phyloP scores from a whole-genome alignment of 306 rosid species.

The Acacia confusa region DNA sequence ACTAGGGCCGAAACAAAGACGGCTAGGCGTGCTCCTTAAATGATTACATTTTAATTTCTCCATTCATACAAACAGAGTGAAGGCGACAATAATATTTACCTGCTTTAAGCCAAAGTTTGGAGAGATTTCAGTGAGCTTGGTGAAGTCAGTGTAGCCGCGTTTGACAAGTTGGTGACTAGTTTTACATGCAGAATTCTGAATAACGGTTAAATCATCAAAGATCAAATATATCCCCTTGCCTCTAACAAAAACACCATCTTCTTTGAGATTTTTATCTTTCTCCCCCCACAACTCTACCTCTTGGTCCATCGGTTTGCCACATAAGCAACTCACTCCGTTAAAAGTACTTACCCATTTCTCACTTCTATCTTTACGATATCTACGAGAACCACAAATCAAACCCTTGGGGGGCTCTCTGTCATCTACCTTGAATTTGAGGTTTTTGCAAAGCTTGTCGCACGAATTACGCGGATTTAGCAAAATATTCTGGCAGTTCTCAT shows the following conservation, averaged over 20 bases:
- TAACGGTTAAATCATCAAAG: conserved; percentile 2
- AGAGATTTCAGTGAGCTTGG: neutral
- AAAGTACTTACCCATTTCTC: neutral
- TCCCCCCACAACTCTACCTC: neutral
- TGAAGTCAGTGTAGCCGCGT: neutral
- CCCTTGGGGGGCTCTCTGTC: conserved; percentile 8
- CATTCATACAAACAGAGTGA: neutral
- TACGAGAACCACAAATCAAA: neutral
- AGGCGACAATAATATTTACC: neutral
- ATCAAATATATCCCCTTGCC: neutral
- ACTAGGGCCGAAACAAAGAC: no score
- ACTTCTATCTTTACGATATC: no score
- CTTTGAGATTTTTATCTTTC: neutral
- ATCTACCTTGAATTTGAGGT: conserved; percentile 11
- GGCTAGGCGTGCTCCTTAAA: no score
- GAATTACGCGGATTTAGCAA: neutral
- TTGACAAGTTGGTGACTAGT: neutral
- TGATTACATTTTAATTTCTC: neutral
- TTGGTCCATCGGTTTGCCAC: neutral
- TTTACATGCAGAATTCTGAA: neutral
- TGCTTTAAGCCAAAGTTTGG: neutral
- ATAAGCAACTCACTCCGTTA: neutral
- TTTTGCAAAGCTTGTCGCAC: neutral
- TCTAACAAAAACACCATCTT: neutral
- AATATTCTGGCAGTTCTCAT: neutral